Conservation (phyloP, 2,329 filamentous ascomycete species). For the Penicillium sp. region DNA sequence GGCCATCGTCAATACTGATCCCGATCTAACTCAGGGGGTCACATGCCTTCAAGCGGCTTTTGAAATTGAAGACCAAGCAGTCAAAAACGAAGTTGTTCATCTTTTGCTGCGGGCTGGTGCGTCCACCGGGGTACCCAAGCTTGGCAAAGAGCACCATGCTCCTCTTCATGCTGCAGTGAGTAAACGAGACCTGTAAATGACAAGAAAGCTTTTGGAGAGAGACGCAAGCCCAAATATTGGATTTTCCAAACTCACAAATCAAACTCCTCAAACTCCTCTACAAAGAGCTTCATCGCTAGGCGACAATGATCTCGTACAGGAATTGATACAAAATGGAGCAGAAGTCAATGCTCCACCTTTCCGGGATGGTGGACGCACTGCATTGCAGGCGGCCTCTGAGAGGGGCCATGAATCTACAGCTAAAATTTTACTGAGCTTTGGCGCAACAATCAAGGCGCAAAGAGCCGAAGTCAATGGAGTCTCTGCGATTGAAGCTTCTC, state of each 20-base stretch:
- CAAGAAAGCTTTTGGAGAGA: neutral
- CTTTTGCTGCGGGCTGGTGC: neutral
- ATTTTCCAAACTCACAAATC: no score
- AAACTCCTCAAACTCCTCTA: neutral
- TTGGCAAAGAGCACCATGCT: neutral
- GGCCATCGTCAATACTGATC: neutral
- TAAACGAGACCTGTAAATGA: neutral
- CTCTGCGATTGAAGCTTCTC: neutral
- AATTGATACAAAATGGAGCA: neutral
- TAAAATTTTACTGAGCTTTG: neutral
- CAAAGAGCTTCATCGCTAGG: neutral
- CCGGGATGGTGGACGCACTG: neutral
- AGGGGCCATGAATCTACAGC: neutral
- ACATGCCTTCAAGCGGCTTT: neutral
- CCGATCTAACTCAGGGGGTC: neutral
- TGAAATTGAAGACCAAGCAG: neutral
- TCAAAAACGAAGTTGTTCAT: neutral
- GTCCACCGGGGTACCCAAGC: neutral
- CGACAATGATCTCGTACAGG: neutral
- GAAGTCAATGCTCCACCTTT: neutral
- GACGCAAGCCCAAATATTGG: neutral
- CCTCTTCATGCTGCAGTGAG: neutral
- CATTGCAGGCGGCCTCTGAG: neutral
- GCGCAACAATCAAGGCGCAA: neutral
- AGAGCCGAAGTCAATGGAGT: neutral